These are phyloP conservation scores for Dictyostelium intermedium DNA, from an alignment of 78 protist species.

Conservation along the genomic window DNA sequence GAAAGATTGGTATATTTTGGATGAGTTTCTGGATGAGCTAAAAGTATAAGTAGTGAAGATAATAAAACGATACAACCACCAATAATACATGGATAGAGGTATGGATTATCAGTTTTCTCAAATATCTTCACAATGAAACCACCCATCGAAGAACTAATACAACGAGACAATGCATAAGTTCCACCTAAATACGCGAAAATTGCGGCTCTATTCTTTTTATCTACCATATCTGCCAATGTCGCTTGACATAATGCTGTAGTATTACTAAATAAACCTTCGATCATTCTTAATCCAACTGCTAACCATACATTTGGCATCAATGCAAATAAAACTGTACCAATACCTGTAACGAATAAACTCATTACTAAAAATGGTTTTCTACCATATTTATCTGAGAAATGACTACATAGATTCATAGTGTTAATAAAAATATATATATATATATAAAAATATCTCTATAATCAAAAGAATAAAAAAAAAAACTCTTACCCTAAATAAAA, in stretches of 20 bases:
- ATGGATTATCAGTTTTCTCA: constrained; percentile 15
- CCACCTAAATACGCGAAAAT: constrained; percentile 72
- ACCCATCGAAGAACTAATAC: constrained; percentile 41
- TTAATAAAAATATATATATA: not conserved
- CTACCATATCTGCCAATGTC: constrained; percentile 61
- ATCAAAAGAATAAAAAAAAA: too few species aligned
- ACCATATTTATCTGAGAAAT: constrained; percentile 59
- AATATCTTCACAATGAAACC: constrained; percentile 32
- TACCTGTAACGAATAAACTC: constrained; percentile 5
- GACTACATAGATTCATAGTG: too few species aligned
- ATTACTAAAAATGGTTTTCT: constrained; percentile 65
- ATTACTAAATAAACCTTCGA: constrained; percentile 50
- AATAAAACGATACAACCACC: constrained; percentile 59
- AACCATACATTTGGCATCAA: constrained; percentile 43
- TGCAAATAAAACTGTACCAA: constrained; percentile 57
- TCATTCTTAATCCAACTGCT: constrained; percentile 38
- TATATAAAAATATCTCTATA: not conserved
- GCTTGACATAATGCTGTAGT: constrained; percentile 76
- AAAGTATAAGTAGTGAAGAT: not conserved
- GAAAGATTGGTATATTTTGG: constrained; percentile 32
- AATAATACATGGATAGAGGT: constrained; percentile 49
- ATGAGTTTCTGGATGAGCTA: constrained; percentile 64
- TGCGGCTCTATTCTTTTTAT: constrained; percentile 48
- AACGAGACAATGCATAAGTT: constrained; percentile 57
- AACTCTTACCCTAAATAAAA: constrained; percentile 56